Evolutionary conservation across 2,329 filamentous ascomycete species (phyloP).

Genomic region (Stemphylium beticola): DNA sequence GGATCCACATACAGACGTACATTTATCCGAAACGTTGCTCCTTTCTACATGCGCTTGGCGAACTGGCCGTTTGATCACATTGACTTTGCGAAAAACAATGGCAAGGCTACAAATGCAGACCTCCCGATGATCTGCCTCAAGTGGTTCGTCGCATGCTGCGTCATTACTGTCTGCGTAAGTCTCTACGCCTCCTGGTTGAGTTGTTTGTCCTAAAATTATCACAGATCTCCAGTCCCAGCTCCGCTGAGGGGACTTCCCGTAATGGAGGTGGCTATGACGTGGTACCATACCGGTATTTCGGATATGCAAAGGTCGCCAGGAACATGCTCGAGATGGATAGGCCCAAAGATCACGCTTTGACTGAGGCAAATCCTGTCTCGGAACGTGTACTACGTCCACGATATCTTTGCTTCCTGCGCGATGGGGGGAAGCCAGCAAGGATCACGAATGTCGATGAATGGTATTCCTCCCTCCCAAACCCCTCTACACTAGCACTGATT

Average conservation of each 20-base stretch:
- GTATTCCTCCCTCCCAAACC: not conserved
- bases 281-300: conserved; percentile 37
- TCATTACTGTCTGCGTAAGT: conserved; percentile 34
- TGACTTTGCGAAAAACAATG: conserved; percentile 26
- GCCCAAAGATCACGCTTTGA: conserved; percentile 5
- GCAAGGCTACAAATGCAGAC: conserved; percentile 29
- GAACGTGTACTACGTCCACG: conserved; percentile 37
- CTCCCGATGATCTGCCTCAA: conserved; percentile 34
- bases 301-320: conserved; percentile 40
- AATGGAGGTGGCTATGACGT: conserved; percentile 37
- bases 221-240: conserved; percentile 31
- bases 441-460: conserved; percentile 37
- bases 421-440: conserved; percentile 23
- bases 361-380: conserved; percentile 28
- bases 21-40: conserved; percentile 38
- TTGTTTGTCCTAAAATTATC: not conserved
- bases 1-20: conserved; percentile 39
- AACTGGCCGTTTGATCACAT: conserved; percentile 43
- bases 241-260: conserved; percentile 17
- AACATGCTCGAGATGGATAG: conserved; percentile 36
- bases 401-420: conserved; percentile 38
- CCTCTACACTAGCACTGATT: not conserved
- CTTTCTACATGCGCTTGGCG: conserved; percentile 35
- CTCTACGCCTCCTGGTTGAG: not conserved
- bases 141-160: conserved; percentile 36